Evolutionary conservation across 257 asterid genomes (phyloP).

Genomic region (Buddleja alternifolia): DNA sequence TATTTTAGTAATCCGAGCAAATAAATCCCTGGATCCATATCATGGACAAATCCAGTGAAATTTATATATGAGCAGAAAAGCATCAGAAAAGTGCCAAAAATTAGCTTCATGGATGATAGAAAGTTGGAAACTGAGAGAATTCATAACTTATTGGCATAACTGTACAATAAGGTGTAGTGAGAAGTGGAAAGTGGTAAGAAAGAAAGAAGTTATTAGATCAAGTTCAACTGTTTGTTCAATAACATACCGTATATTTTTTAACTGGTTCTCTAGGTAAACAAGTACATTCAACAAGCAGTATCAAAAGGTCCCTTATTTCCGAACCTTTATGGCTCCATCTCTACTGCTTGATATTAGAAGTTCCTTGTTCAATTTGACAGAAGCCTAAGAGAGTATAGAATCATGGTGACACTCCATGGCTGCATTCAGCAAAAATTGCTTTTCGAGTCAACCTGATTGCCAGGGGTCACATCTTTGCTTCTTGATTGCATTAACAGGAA

Average conservation of each 20-base stretch:
- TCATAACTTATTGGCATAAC: neutral
- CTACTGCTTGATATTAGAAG: slow-evolving; percentile 94
- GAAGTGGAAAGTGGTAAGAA: slow-evolving; percentile 15
- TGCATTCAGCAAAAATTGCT: slow-evolving; percentile 77
- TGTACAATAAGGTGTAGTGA: slow-evolving; percentile 27
- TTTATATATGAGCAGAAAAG: no score
- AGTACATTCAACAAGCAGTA: slow-evolving; percentile 43
- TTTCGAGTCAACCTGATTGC: slow-evolving; percentile 69
- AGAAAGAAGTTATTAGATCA: no score
- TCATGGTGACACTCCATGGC: slow-evolving; percentile 96
- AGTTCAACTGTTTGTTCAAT: slow-evolving; percentile 26
- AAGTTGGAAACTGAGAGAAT: no score
- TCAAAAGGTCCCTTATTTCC: slow-evolving; percentile 68
- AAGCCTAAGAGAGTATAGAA: slow-evolving; percentile 81
- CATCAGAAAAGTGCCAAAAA: no score
- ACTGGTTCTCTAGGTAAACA: no score
- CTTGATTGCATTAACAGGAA: slow-evolving; percentile 49
- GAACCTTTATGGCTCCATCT: slow-evolving; percentile 97
- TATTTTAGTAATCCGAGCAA: no score
- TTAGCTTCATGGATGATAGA: no score
- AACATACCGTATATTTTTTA: slow-evolving; percentile 44
- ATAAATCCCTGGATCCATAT: no score
- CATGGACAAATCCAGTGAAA: no score
- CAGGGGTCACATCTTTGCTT: slow-evolving; percentile 76
- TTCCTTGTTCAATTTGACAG: slow-evolving; percentile 91